Evolutionary conservation across 2,329 filamentous ascomycete genomes (phyloP).

Genomic region (Sphaerulina populicola): DNA sequence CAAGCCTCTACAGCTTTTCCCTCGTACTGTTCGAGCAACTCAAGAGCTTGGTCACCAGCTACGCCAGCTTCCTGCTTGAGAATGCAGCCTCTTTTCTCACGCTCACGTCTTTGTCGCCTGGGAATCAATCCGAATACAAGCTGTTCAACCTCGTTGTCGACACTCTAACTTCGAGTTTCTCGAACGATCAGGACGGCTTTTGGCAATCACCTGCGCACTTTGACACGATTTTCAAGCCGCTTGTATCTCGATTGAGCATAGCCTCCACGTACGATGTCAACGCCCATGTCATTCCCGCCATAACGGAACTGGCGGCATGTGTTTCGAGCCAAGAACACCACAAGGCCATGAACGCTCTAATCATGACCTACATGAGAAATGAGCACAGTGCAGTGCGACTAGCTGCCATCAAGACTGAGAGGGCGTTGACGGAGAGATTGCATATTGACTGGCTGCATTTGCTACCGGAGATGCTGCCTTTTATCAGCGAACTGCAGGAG

Average conservation of each 20-base stretch:
- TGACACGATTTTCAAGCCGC: slow-evolving; percentile 56
- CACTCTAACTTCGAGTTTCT: slow-evolving; percentile 67
- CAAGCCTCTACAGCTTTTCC: slow-evolving; percentile 75
- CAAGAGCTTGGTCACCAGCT: slow-evolving; percentile 89
- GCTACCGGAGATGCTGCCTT: slow-evolving; percentile 90
- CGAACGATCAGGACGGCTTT: slow-evolving; percentile 86
- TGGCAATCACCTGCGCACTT: slow-evolving; percentile 93
- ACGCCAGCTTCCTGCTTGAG: slow-evolving; percentile 76
- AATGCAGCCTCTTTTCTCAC: slow-evolving; percentile 59
- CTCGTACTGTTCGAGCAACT: slow-evolving; percentile 72
- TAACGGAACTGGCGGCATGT: slow-evolving; percentile 70
- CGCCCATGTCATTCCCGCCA: slow-evolving; percentile 56
- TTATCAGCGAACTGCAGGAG: slow-evolving; percentile 90
- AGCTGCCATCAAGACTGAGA: slow-evolving; percentile 73
- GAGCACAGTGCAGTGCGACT: slow-evolving; percentile 65
- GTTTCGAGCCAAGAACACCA: slow-evolving; percentile 82
- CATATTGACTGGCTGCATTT: slow-evolving; percentile 91
- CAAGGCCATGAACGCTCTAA: slow-evolving; percentile 71
- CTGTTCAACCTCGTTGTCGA: slow-evolving; percentile 64
- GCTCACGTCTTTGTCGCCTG: slow-evolving; percentile 39
- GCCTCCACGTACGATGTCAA: slow-evolving; percentile 41
- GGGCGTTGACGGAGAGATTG: slow-evolving; percentile 58
- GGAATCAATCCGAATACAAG: slow-evolving; percentile 44
- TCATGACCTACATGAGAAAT: slow-evolving; percentile 71
- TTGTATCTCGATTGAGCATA: slow-evolving; percentile 55